Conservation (phyloP, 176 grass and related monocot species). For the Carex scoparia region DNA sequence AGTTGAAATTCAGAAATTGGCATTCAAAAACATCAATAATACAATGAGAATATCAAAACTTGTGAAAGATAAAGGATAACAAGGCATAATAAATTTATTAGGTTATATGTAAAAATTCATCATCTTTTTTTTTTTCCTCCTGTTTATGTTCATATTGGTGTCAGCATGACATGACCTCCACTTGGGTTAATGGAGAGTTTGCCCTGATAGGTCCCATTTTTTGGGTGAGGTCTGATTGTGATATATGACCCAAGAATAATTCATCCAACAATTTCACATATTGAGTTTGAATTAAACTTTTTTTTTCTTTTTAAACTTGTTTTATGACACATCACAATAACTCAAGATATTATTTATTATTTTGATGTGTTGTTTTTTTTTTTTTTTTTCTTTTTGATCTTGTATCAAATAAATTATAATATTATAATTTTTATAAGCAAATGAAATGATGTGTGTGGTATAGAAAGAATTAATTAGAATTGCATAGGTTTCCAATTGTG, state of each 20-base stretch:
- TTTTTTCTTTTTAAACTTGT: no score
- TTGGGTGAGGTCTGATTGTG: conserved; percentile 6
- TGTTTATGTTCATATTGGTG: neutral
- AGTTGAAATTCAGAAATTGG: no score
- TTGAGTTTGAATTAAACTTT: neutral
- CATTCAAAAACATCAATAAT: no score
- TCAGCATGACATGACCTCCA: conserved; percentile 15
- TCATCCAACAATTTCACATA: no score
- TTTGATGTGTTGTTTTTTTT: neutral
- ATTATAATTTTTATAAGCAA: neutral
- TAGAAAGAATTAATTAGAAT: neutral
- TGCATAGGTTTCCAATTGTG: conserved; percentile 26
- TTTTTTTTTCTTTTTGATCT: conserved; percentile 2
- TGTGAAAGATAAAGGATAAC: no score
- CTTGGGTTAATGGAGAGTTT: conserved; percentile 3
- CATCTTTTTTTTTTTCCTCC: neutral
- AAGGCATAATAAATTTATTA: neutral
- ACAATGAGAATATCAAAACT: no score
- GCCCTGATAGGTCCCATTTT: neutral
- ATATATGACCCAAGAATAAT: neutral
- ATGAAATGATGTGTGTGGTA: no score
- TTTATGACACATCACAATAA: neutral
- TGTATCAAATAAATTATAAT: neutral
- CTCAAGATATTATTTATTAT: neutral
- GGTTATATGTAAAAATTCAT: neutral